A percentile compares a stretch with the other conserved stretches of the same genome.
Evolutionary conservation across 129 eudicot genomes (phyloP).

Genomic region (Silybum marianum): DNA sequence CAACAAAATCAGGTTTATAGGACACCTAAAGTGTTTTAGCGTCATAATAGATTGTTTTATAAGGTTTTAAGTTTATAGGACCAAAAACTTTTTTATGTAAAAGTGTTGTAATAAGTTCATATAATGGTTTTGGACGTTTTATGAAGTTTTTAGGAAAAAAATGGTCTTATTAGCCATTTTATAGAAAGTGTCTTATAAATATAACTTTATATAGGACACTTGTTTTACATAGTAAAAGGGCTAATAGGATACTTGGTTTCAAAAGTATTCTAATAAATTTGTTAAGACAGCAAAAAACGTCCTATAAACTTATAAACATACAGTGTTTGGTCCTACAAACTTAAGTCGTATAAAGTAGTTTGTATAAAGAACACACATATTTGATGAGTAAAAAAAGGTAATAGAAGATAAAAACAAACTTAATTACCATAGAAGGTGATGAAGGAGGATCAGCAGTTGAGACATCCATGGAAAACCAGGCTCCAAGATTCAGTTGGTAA

Average conservation of each 20-base stretch:
- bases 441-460: conserved; percentile 25
- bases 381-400: background rate
- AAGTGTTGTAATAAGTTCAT: background rate
- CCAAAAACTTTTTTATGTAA: background rate
- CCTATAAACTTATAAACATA: background rate
- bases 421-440: conserved; percentile 29
- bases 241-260: background rate
- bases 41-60: background rate
- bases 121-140: background rate
- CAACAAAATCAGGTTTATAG: too few species aligned
- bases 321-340: too few species aligned
- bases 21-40: too few species aligned
- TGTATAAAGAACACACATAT: background rate
- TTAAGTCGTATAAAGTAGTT: background rate
- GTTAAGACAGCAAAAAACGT: background rate
- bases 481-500: conserved; percentile 18
- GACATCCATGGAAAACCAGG: conserved; percentile 25
- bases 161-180: background rate
- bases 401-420: conserved; percentile 2
- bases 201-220: background rate
- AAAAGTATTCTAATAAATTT: background rate
- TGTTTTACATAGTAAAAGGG: background rate
- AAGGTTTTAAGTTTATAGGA: background rate
- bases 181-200: background rate
- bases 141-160: background rate